Conservation (phyloP, 306 rosid genomes). For the Luffa acutangula region DNA sequence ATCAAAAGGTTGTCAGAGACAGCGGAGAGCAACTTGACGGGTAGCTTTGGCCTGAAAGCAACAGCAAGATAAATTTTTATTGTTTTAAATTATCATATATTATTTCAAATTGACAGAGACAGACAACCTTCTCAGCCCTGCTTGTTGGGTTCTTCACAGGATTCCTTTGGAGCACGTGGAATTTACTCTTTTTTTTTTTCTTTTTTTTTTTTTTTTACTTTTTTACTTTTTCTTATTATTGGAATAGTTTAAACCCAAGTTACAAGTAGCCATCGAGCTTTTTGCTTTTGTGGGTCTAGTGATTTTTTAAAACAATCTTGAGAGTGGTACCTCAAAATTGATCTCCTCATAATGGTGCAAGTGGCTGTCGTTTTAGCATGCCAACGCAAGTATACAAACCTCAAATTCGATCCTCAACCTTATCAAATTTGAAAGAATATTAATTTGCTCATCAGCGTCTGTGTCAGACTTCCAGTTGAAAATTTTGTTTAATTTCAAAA, state of each 20-base stretch:
- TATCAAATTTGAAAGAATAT: not conserved
- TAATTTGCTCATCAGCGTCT: not conserved
- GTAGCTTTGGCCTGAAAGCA: not conserved
- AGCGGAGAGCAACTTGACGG: conserved; percentile 2
- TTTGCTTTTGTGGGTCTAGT: not conserved
- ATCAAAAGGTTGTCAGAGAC: conserved; percentile 3
- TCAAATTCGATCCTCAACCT: not conserved
- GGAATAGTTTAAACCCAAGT: not conserved
- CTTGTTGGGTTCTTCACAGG: conserved; percentile 1
- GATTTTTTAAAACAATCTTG: not conserved
- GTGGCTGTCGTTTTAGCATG: not conserved
- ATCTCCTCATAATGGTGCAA: not conserved
- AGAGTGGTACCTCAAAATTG: not conserved
- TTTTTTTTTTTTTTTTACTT: not conserved
- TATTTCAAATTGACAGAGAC: not conserved
- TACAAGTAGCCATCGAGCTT: not conserved
- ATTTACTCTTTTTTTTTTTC: not conserved
- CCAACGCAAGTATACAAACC: not conserved
- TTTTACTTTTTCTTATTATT: not conserved
- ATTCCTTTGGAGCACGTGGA: conserved; percentile 6
- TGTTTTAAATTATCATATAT: not conserved
- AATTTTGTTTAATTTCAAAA: not conserved
- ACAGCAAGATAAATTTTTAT: not conserved
- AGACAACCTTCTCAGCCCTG: not conserved
- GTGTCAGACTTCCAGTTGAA: not conserved